These are phyloP conservation scores for Arctium lappa DNA, from an alignment of 129 eudicot species.

Conservation along the genomic window DNA sequence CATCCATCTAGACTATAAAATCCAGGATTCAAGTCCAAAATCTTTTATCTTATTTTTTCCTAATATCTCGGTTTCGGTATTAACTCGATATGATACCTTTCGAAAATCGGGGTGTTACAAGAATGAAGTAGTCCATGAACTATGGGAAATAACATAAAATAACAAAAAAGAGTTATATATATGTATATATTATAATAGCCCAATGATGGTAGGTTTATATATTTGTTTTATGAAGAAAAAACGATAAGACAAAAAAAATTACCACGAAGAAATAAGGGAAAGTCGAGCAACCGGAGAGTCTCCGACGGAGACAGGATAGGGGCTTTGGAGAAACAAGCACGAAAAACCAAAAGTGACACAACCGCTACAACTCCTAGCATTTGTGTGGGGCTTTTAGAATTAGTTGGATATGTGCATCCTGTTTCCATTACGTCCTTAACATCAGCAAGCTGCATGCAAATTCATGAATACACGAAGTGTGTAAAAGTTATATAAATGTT, in stretches of 20 bases:
- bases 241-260: neutral
- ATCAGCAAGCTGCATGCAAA: conserved; percentile 7
- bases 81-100: too few relatives aligned
- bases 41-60: too few relatives aligned
- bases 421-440: neutral
- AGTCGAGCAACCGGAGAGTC: conserved; percentile 5
- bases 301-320: neutral
- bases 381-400: neutral
- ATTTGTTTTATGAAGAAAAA: neutral
- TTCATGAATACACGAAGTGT: neutral
- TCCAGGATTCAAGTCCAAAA: too few relatives aligned
- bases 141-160: neutral
- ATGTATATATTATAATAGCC: too few relatives aligned
- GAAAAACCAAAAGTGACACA: conserved; percentile 4
- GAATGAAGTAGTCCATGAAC: neutral
- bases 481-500: neutral
- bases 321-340: conserved; percentile 9
- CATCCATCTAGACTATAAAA: too few relatives aligned
- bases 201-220: too few relatives aligned
- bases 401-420: conserved; percentile 18
- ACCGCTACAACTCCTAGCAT: neutral
- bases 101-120: neutral
- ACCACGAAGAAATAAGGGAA: conserved; percentile 23
- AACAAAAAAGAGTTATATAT: neutral
- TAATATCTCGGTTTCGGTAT: too few relatives aligned